Evolutionary conservation across 192 early-diverging fungal genomes (phyloP), one percentile per base, ranked within the genome.

Genomic region (Haplosporangium gracile): DNA sequence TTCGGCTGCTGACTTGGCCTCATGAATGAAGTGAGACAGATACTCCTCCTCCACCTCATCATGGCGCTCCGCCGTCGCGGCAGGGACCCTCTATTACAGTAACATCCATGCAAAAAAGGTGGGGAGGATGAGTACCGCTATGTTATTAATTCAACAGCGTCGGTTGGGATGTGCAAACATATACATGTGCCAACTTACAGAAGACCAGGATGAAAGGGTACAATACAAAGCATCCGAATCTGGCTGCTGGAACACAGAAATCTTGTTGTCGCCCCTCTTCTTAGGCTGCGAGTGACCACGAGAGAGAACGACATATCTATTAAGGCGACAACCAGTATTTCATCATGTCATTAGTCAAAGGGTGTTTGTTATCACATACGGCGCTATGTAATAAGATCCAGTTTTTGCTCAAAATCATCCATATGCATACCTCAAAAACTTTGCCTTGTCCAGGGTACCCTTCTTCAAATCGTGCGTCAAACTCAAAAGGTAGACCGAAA

Each of bases 401-500:
- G 4, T 29, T 26, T 11, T 26, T 13, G 40, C 38, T 22, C 22
- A 70, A 11, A 39, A 70, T 24, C 40, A 20, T 70, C 38, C 38
- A 20, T 22, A 38, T 22, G 69, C 69, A 34, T 68, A 81, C 84
- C 72, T 86, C 65, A 81, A 16, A 40, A 86, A 86, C 60, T 77
- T 86, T 7, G 70, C 75, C 43, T 74, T 74, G 75, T 81, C 72
- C 79, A 68, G 68, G 10, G 77, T 38, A 26, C 84, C 84, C 38
- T 78, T 68, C 40, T 43, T 20, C 22, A 86, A 32, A 60, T 81
- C 84, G 24, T 49, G 49, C 24, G 74, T 47, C 13, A 86, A 68
- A 70, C 84, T 81, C 74, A 81, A 20, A 11, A 81, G 72, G 43
- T 86, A 86, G 2, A 86, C 84, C 47, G 84, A 70, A 36, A 86